Conservation (phyloP, 805 yeast genomes). For the Candida tibetensis region DNA sequence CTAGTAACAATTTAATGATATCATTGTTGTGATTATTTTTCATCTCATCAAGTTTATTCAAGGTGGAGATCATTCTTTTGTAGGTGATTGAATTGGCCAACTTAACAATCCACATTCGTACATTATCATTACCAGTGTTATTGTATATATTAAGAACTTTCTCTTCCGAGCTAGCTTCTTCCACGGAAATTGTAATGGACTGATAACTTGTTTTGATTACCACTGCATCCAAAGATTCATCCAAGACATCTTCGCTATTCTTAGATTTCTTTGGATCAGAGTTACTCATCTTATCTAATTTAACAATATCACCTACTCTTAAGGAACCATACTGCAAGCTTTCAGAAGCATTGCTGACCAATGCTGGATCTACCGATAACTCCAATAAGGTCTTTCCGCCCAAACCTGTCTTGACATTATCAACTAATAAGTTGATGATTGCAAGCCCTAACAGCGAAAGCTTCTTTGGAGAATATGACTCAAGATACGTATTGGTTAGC, state of each 20-base stretch:
- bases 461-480: conserved; percentile 51
- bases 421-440: conserved; percentile 57
- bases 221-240: conserved; percentile 55
- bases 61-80: conserved; percentile 73
- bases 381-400: conserved; percentile 75
- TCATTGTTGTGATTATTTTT: conserved; percentile 28
- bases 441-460: conserved; percentile 77
- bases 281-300: conserved; percentile 47
- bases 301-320: conserved; percentile 75
- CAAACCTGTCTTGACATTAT: conserved; percentile 68
- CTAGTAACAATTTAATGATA: conserved; percentile 47
- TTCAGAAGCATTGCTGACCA: conserved; percentile 21
- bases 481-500: conserved; percentile 31
- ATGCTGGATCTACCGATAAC: conserved; percentile 53
- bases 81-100: conserved; percentile 68
- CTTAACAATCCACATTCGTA: conserved; percentile 65
- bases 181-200: conserved; percentile 57
- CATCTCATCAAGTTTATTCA: conserved; percentile 61
- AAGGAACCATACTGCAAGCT: conserved; percentile 50
- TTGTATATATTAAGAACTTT: conserved; percentile 46
- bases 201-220: conserved; percentile 51
- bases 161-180: conserved; percentile 48
- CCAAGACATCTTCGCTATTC: conserved; percentile 27
- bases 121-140: conserved; percentile 33
- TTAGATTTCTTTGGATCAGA: conserved; percentile 15